These are phyloP conservation scores for Euphorbia pulcherrima DNA, from an alignment of 345 rosid genomes.

Conservation along the genomic window DNA sequence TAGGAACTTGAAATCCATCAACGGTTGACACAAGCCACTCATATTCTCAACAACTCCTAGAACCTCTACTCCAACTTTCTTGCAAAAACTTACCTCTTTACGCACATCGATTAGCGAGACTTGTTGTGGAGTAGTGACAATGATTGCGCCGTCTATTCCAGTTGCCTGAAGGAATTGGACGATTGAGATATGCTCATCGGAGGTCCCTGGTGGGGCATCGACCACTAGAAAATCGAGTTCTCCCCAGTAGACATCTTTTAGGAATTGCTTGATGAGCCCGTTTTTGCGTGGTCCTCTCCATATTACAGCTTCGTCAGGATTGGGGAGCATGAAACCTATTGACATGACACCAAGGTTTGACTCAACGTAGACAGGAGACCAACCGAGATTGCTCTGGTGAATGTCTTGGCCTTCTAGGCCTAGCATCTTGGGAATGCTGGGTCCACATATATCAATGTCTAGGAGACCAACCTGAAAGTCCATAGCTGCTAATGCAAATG, in stretches of 20 bases:
- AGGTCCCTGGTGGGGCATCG: constrained; percentile 96
- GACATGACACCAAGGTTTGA: constrained; percentile 98
- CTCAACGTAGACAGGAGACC: constrained; percentile 95
- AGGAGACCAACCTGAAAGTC: constrained; percentile 87
- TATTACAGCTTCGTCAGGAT: constrained; percentile 90
- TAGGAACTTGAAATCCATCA: constrained; percentile 61
- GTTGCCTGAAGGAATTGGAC: constrained; percentile 82
- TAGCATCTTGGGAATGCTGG: constrained; percentile 96
- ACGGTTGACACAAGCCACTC: constrained; percentile 81
- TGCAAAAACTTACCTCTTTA: constrained; percentile 90
- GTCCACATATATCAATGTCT: constrained; percentile 90
- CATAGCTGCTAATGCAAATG: constrained; percentile 79
- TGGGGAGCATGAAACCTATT: constrained; percentile 91
- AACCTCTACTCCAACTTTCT: constrained; percentile 76
- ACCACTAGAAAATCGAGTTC: constrained; percentile 86
- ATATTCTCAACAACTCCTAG: constrained; percentile 98
- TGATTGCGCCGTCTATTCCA: constrained; percentile 87
- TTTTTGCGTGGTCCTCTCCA: constrained; percentile 98
- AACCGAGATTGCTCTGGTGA: constrained; percentile 95
- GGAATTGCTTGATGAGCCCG: constrained; percentile 83
- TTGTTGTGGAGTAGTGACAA: constrained; percentile 90
- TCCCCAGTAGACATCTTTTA: constrained; percentile 91
- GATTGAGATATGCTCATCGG: constrained; percentile 91
- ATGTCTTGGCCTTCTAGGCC: constrained; percentile 92
- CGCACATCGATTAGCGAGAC: constrained; percentile 91